Evolutionary conservation across 2,329 filamentous ascomycete genomes (phyloP).

Genomic region (Ceratocystis destructans): DNA sequence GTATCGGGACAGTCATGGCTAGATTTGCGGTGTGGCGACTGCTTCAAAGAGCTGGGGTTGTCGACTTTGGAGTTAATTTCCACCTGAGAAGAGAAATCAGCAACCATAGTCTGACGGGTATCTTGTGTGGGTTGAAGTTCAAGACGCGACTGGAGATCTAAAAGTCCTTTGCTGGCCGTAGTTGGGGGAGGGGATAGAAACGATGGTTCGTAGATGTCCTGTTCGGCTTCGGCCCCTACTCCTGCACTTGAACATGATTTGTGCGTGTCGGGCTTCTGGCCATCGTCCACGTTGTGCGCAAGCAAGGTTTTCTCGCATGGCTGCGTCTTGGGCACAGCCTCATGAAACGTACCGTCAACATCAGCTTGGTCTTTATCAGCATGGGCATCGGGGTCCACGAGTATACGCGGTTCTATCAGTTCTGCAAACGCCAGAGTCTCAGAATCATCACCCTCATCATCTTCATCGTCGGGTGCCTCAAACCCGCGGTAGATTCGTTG

Average conservation of each 20-base stretch:
- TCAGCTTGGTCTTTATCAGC: not conserved
- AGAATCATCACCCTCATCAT: conserved; percentile 35
- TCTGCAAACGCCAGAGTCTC: conserved; percentile 47
- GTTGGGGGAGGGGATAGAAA: not conserved
- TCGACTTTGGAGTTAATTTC: not conserved
- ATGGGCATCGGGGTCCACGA: not conserved
- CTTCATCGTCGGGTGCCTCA: conserved; percentile 54
- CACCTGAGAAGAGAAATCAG: conserved; percentile 7
- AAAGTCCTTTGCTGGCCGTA: not conserved
- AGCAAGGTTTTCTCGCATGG: not conserved
- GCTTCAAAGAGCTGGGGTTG: not conserved
- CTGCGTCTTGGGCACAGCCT: not conserved
- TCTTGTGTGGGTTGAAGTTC: not conserved
- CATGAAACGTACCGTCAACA: conserved; percentile 1
- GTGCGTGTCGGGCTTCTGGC: not conserved
- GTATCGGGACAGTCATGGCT: not conserved
- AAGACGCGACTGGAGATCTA: not conserved
- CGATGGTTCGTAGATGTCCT: not conserved
- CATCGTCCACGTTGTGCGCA: not conserved
- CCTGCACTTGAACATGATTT: not conserved
- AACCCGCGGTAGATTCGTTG: conserved; percentile 57
- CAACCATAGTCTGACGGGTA: not conserved
- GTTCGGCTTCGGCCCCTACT: not conserved
- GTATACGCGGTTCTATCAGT: conserved; percentile 53
- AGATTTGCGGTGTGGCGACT: too few species aligned